Conservation (phyloP, 768 basidiomycete species). For the Mycena epipterygia region DNA sequence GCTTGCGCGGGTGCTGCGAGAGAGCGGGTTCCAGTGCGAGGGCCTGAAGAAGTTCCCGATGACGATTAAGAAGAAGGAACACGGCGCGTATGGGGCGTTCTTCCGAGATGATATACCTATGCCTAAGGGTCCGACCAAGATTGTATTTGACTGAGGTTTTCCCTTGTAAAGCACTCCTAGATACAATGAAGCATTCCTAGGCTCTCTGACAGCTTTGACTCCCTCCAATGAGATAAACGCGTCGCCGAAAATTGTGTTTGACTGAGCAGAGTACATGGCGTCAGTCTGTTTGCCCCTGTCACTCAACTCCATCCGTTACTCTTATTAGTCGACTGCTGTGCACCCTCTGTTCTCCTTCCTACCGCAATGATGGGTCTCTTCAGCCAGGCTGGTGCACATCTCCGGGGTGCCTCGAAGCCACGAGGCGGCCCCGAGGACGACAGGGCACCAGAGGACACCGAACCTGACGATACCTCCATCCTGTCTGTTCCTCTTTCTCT, state of each 20-base stretch:
- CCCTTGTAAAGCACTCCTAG: not conserved
- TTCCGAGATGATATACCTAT: slow-evolving; percentile 77
- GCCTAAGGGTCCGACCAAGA: slow-evolving; percentile 79
- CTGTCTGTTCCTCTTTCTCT: slow-evolving; percentile 67
- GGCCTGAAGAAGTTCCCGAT: slow-evolving; percentile 91
- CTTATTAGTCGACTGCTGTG: slow-evolving; percentile 18
- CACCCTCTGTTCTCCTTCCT: slow-evolving; percentile 10
- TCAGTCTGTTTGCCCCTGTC: not conserved
- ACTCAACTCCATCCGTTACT: not conserved
- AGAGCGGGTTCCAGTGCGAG: slow-evolving; percentile 86
- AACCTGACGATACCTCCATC: slow-evolving; percentile 92
- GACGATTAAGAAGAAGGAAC: slow-evolving; percentile 97
- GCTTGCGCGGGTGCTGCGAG: slow-evolving; percentile 89
- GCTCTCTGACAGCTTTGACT: too few relatives aligned
- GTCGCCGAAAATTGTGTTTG: not conserved
- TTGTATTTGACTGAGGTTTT: slow-evolving; percentile 67
- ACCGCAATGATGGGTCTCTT: slow-evolving; percentile 84
- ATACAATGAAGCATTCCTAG: too few relatives aligned
- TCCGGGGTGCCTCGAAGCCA: slow-evolving; percentile 66
- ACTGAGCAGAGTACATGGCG: too few relatives aligned
- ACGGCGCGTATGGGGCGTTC: slow-evolving; percentile 91
- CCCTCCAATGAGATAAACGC: too few relatives aligned
- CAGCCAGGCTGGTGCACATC: slow-evolving; percentile 74
- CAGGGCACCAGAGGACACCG: slow-evolving; percentile 83
- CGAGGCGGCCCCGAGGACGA: slow-evolving; percentile 77